Evolutionary conservation across 148 eudicot species (phyloP), one percentile per base, ranked within the genome.

Genomic region (Camellia granthamiana): DNA sequence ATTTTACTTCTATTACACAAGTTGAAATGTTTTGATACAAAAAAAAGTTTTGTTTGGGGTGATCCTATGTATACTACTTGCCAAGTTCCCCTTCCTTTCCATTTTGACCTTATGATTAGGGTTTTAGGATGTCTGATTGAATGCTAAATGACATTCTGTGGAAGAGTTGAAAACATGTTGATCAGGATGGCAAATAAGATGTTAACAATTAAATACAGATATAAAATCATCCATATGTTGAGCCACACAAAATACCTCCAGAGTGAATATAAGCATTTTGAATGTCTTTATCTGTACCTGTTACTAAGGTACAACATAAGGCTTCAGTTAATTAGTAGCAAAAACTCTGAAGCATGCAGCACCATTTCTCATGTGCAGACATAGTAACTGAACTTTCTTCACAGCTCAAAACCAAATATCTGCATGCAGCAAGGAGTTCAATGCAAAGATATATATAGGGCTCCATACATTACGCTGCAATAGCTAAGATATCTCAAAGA

Each of bases 401-500:
- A 69, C 84, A 80, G 62, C 84, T 85, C 78, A 86, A 72, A 81
- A 91, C 89, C 89, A 93, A 84, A 42, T 83, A 84, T 89, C 92
- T 85, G 82, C 90, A 91, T 79, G 97, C 98, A 81, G 80, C 83
- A 79, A 96, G 92, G 81, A 93, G 86, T 81, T 96, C 88, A 76
- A 89, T 74, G 79, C 91, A 91, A 79, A 93, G 84, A 23, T 23
- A 23, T 23, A 86, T 87, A 92, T 19, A 90, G 74, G 73, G 89
- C 87, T 82, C 92, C 98, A 81, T 93, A 96, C 76, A 83, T 90
- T 70, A 80, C 58, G 54, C 87, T 85, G 85, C 98, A 96, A 83
- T 87, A 87, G 84, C 91, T 89, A 77, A 96, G 86, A 88, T 92
- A 96, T 76, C 74, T 93, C 75, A 96, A 82, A 63, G 98, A 92